These are phyloP conservation scores for Teratosphaeria gauchensis DNA, from an alignment of 2,329 filamentous ascomycete genomes.

Conservation along the genomic window DNA sequence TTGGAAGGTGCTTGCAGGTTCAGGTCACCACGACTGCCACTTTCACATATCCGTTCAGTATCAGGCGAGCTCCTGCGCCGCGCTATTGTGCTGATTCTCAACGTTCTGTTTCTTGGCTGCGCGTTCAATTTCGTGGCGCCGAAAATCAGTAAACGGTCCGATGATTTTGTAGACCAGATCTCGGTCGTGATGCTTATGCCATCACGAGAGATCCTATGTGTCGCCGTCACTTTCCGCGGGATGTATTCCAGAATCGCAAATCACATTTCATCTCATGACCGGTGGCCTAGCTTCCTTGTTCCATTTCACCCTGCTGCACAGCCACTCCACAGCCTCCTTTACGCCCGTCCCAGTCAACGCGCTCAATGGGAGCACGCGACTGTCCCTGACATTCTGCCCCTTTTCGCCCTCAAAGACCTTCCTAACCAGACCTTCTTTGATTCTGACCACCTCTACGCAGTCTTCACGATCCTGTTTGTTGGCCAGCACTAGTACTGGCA, in stretches of 20 bases:
- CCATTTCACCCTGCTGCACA: constrained; percentile 85
- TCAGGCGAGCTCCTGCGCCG: too few species aligned
- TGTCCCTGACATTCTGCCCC: constrained; percentile 76
- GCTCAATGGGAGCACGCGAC: constrained; percentile 79
- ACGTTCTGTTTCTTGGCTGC: too few species aligned
- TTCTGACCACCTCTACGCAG: constrained; percentile 91
- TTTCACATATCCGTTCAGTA: too few species aligned
- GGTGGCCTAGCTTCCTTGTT: constrained; percentile 90
- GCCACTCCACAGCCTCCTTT: constrained; percentile 92
- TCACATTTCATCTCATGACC: constrained; percentile 64
- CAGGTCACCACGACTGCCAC: too few species aligned
- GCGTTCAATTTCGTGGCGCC: too few species aligned
- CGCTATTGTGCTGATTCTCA: too few species aligned
- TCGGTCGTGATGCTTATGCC: too few species aligned
- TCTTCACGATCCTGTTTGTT: constrained; percentile 98
- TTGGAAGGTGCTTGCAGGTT: too few species aligned
- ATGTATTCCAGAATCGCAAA: neutral
- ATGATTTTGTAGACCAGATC: too few species aligned
- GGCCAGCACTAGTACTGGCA: constrained; percentile 82
- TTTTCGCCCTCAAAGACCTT: constrained; percentile 94
- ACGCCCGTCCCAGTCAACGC: constrained; percentile 80
- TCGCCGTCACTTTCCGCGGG: neutral
- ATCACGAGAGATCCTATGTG: too few species aligned
- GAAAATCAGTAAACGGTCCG: too few species aligned
- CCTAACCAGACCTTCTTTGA: constrained; percentile 93